Evolutionary conservation across 495 filamentous ascomycete species (phyloP).

Genomic region (Aspergillus olivimuriae): DNA sequence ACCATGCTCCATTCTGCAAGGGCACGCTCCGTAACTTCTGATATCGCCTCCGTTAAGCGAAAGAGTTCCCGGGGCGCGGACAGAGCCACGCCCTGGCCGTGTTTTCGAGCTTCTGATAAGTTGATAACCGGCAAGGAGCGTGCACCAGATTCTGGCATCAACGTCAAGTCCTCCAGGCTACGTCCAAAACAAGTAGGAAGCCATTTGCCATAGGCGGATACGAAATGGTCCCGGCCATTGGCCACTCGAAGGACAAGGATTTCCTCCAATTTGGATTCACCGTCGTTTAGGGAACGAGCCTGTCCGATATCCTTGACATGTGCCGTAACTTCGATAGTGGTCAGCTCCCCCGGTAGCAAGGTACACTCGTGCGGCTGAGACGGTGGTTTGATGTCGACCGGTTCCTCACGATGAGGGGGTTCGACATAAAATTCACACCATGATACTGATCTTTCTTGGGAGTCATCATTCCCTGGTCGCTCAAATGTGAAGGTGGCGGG

Average conservation of each 20-base stretch:
- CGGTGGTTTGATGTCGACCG: slow-evolving; percentile 25
- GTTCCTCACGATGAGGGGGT: slow-evolving; percentile 30
- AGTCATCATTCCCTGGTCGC: slow-evolving; percentile 47
- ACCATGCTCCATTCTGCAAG: slow-evolving; percentile 83
- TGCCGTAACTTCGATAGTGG: slow-evolving; percentile 58
- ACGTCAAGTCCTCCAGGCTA: slow-evolving; percentile 74
- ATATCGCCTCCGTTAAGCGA: slow-evolving; percentile 76
- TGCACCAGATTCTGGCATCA: slow-evolving; percentile 72
- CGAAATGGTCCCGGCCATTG: slow-evolving; percentile 84
- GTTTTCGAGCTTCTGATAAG: slow-evolving; percentile 19
- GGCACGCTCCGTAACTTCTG: slow-evolving; percentile 63
- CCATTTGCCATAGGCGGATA: slow-evolving; percentile 75
- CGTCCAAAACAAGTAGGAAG: slow-evolving; percentile 75
- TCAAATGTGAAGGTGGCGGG: slow-evolving; percentile 70
- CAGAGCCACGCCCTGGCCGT: slow-evolving; percentile 48
- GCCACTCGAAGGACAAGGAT: slow-evolving; percentile 83
- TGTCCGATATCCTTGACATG: slow-evolving; percentile 55
- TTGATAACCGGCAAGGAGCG: slow-evolving; percentile 37
- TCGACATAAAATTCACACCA: slow-evolving; percentile 69
- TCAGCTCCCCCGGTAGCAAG: slow-evolving; percentile 76
- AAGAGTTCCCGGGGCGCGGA: slow-evolving; percentile 82
- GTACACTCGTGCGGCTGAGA: slow-evolving; percentile 41
- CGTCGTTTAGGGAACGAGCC: slow-evolving; percentile 67
- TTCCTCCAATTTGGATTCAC: slow-evolving; percentile 62
- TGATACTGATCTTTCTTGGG: slow-evolving; percentile 29